phyloP scores from a whole-genome alignment of 78 protist genomes.

The Dictyostelium citrinum region DNA sequence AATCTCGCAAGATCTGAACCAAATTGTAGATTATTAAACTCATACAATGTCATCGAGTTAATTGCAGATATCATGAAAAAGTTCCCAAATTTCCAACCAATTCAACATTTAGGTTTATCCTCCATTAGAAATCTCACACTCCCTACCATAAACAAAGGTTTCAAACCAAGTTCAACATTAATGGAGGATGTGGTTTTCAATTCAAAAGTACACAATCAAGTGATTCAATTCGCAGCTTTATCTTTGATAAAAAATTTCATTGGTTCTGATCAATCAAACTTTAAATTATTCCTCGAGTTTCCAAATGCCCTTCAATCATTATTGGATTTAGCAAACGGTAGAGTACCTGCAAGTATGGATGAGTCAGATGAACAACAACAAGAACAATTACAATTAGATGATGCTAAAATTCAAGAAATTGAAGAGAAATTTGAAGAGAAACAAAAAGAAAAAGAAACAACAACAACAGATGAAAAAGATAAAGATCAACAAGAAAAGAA shows the following conservation, averaged over 20 bases:
- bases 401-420: neutral
- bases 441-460: neutral
- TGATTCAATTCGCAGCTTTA: constrained; percentile 56
- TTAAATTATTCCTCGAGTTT: neutral
- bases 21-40: constrained; percentile 1
- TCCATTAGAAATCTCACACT: constrained; percentile 24
- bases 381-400: constrained; percentile 11
- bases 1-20: constrained; percentile 4
- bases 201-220: constrained; percentile 48
- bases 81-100: constrained; percentile 68
- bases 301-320: neutral
- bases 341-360: constrained; percentile 20
- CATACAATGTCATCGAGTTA: neutral
- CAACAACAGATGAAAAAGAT: neutral
- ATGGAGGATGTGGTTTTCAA: constrained; percentile 8
- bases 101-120: constrained; percentile 30
- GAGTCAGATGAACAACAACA: neutral
- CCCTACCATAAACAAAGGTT: constrained; percentile 10
- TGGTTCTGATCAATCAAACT: constrained; percentile 16
- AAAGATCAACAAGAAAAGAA: neutral
- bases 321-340: constrained; percentile 47
- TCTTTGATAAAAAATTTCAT: constrained; percentile 20
- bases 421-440: constrained; percentile 3
- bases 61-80: constrained; percentile 2
- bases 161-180: neutral